Evolutionary conservation across 1,284 basidiomycete species (phyloP), one percentile per base, ranked within the genome.

Genomic region (Moesziomyces sp.): DNA sequence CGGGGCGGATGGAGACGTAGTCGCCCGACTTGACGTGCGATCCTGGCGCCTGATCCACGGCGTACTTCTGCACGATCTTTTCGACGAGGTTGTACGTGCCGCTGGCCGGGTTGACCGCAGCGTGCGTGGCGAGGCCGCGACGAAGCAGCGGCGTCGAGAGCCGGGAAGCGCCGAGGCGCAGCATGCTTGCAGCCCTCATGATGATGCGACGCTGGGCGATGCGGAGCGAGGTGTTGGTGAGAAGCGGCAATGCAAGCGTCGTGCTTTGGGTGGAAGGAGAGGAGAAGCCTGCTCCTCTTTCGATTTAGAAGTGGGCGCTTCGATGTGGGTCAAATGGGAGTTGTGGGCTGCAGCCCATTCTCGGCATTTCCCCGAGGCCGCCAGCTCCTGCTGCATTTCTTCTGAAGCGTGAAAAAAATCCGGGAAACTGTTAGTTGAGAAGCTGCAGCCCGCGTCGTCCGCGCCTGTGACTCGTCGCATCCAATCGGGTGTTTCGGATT

Each of bases 1-100:
- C 91, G 19, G 97, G 97, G 28, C 90, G 89, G 85, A 99, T 97
- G 92, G 97, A 97, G 52, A 99, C 94, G 90, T 98, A 99, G 90
- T 99, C 97, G 35, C 97, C 97, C 28, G 95, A 92, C 79, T 89
- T 90, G 74, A 98, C 93, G 42, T 78, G 73, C 48, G 78, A 76
- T 11, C 66, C 59, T 26, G 88, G 87, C 80, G 92, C 91, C 14
- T 94, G 87, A 58, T 91, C 94, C 40, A 99, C 93, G 0, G 96
- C 92, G 87, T 98, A 97, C 82, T 91, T 93, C 85, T 99, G 95
- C 0, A 99, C 95, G 73, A 99, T 91, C 87, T 99, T 99, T 86
- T 99, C 97, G 81, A 99, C 93, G 77, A 94, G 87, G 0, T 66
- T 74, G 62, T 53, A 68, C 26, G 64, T 60, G 30, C 64, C 70